A percentile compares a stretch with the other conserved stretches of the same genome.
Conservation (phyloP, 306 rosid species). For the Cajanus cajan region DNA sequence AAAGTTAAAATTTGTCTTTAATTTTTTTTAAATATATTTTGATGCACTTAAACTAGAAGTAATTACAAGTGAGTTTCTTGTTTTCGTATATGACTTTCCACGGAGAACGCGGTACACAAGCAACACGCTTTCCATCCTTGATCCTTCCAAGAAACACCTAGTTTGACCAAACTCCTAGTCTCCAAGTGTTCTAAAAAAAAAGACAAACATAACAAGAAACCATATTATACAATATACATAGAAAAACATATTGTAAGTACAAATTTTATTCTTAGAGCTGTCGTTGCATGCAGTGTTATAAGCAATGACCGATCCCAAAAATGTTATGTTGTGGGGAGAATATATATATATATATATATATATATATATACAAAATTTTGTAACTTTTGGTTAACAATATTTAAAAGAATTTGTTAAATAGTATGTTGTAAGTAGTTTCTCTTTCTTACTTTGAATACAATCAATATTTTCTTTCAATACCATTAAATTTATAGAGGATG, state of each 20-base stretch:
- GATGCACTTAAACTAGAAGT: too few relatives aligned
- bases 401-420: too few relatives aligned
- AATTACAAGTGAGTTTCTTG: constrained; percentile 31
- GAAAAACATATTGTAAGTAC: background rate
- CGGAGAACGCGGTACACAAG: background rate
- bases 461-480: too few relatives aligned
- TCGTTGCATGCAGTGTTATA: background rate
- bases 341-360: too few relatives aligned
- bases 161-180: constrained; percentile 25
- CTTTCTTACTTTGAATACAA: too few relatives aligned
- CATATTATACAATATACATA: background rate
- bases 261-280: background rate
- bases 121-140: constrained; percentile 1
- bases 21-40: too few relatives aligned
- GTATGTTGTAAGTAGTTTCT: too few relatives aligned
- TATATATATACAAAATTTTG: too few relatives aligned
- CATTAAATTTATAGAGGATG: too few relatives aligned
- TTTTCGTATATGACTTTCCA: constrained; percentile 7
- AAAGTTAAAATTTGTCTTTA: background rate
- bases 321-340: too few relatives aligned
- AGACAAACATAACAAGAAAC: background rate
- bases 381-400: too few relatives aligned
- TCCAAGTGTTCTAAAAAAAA: background rate
- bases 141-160: constrained; percentile 50
- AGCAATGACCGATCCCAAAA: too few relatives aligned